Evolutionary conservation across 2,329 filamentous ascomycete species (phyloP), one percentile per base, ranked within the genome.

Genomic region (Colletotrichum karsti): DNA sequence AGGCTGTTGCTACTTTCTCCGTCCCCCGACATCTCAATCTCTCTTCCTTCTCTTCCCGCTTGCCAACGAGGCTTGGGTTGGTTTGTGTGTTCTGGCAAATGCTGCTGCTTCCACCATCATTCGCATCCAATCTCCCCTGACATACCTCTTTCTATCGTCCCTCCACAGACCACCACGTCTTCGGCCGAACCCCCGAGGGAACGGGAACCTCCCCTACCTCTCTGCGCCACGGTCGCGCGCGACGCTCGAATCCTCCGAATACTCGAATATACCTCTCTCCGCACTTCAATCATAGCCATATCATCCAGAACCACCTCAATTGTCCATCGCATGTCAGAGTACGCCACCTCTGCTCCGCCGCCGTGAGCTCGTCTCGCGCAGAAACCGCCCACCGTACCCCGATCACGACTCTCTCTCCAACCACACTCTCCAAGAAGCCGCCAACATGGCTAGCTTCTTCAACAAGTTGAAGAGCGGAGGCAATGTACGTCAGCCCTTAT

Each of bases 391-490:
- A 33, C 10, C 44, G 13, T 37, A 18, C n/a, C 28, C 53, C 37
- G 46, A 56, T 15, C 26, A 10, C n/a, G 33, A 42, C 15, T 18
- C 50, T 28, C 28, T 51, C 22, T 46, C 30, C 60, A 26, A 64
- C 62, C 59, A 56, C 30, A 53, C 54, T 56, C 51, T 55, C 30
- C 61, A 62, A 59, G 33, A 28, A 56, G 44, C 48, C 70, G 57
- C 69, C 70, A 74, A 65, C 71, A 90, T 90, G 87, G 82, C 87
- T 70, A 83, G 85, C 70, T 86, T 90, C 73, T 84, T 90, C 70
- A 87, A 83, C 73, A 90, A 88, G 77, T 84, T 89, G 75, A 89
- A 88, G 79, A 80, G 81, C 73, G 81, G 83, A 72, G 80, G 83
- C 76, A 82, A 82, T 76, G 88, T 90, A 81, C 79, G 87, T 85